Evolutionary conservation across 2,329 filamentous ascomycete genomes (phyloP), one percentile per base, ranked within the genome.

Genomic region (Epichloe brachyelytri): DNA sequence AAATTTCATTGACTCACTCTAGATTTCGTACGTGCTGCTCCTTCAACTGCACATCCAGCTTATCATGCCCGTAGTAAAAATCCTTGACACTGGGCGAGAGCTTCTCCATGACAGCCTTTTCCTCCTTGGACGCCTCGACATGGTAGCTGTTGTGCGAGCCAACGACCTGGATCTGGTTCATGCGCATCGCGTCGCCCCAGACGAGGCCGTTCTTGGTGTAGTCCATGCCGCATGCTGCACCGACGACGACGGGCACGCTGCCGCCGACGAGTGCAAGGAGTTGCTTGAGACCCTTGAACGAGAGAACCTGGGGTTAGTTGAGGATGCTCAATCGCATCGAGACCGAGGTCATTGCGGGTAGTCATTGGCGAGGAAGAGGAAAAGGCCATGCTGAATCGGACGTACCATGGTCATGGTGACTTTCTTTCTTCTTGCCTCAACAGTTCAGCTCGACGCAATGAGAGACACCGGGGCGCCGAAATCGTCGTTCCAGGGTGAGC

Each of bases 71-170:
- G 57, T 76, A 76, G 58, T 71, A 73, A 57, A 71, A 68, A 55
- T 74, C 68, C 50, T 67, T 58, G 3, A 67, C 63, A 3, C 60
- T 58, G 4, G 67, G 57, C 2, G 68, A 56, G 22, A 70, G 62
- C 51, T 65, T 55, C 47, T 69, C 63, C 56, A 75, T 70, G 11
- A 66, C 57, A 2, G 62, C 55, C 37, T 67, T 66, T 55, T 74
- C 72, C n/a, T 62, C 60, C 1, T 66, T 62, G 2, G 64, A 63
- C 22, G 71, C 62, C 54, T 76, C 73, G 39, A 68, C 64, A 53
- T 77, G 73, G 59, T 76, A 77, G 54, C 68, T 72, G 60, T 76
- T 76, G 59, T 76, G 73, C 0, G 73, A 74, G 55, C 73, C 73
- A 38, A 75, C 61, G 41, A 76, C 68, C 57, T 76, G 73, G 45